Evolutionary conservation across 345 rosid species (phyloP), one percentile per base, ranked within the genome.

Genomic region (Lumnitzera racemosa): DNA sequence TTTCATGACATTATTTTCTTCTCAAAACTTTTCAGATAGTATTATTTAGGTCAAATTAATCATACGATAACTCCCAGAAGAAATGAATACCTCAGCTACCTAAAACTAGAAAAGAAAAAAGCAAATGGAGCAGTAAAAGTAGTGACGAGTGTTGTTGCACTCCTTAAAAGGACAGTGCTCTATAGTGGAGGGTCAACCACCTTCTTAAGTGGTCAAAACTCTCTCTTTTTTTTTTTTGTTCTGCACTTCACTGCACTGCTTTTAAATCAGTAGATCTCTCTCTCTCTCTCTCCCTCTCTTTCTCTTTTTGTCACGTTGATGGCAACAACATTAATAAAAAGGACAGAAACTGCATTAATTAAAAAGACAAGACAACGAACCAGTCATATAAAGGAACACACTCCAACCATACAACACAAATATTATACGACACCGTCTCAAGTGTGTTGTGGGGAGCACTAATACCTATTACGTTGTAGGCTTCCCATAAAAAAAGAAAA

Each of bases 141-240:
- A 11, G 55, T 43, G 64, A 51, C 55, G 5, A 7, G 17, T 50
- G 54, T 47, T 10, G 55, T 23, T n/a, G 64, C 55, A 29, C 43
- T 49, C 12, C 12, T 25, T n/a, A n/a, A 50, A 23, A 2, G 51
- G 13, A n/a, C 55, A 16, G n/a, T 16, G 15, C 7, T 3, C 36
- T 29, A 29, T 16, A 15, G 55, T 46, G 41, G 62, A 46, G 49
- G 46, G 63, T 58, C 53, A 43, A 57, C 56, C 69, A 50, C 62
- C 58, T 6, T 5, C 14, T 23, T 41, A 2, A 51, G 69, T 43
- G 63, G 69, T 65, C 69, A 58, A 65, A 31, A 52, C 49, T 43
- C 61, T 43, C 24, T 46, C 50, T 20, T 20, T 20, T 20, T 43
- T n/a, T 46, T 57, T 20, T 20, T 20, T 20, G 20, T 20, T 20